Base-by-base conservation (phyloP, 768 basidiomycete genomes). In the Boletus rubroflammeus region DNA sequence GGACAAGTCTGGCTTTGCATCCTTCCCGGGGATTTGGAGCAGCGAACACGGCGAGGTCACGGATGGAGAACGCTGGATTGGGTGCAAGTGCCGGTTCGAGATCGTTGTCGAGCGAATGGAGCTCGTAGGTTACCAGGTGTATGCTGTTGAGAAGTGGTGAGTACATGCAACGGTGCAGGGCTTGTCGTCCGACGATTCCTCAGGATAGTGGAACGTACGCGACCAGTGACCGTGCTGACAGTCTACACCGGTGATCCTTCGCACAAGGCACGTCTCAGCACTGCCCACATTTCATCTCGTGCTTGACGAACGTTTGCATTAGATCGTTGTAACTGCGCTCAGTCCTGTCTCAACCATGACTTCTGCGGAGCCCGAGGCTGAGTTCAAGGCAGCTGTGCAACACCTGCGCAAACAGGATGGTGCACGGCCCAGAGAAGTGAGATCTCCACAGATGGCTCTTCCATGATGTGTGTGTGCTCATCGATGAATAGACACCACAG, bases 101-200 rank as follows among this genome's bases (percentile, higher is more conserved):
- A 68, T 82, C 51, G 75, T 76, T 8, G 73, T 78, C 35, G 76
- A 80, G 32, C 69, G 71, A 17, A 60, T 84, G 43, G 72, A 82
- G 42, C 63, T 72, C 46, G 56, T 75, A 19, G 85, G 85, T 1
- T 90, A 84, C 71, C 90, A 92, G 72, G 76, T 93, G 52, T 93
- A 92, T 66, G 90, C 89, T 0, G 91, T 93, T 9, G 87, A 93
- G 75, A 88, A 88, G 68, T 93, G 90, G 89, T 83, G 58, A 63
- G 53, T 71, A n/a, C 51, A 11, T 15, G 19, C 48, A n/a, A 25
- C n/a, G n/a, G 13, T 50, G 31, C 19, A n/a, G 17, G 3, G n/a
- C 29, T 45, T 8, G 28, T 29, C 47, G 38, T 51, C 29, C 50
- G 41, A 54, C 46, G 4, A 28, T 36, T 29, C 32, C 14, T 11